phyloP scores from a whole-genome alignment of 164 flowering plant species.

The Akebia trifoliata region DNA sequence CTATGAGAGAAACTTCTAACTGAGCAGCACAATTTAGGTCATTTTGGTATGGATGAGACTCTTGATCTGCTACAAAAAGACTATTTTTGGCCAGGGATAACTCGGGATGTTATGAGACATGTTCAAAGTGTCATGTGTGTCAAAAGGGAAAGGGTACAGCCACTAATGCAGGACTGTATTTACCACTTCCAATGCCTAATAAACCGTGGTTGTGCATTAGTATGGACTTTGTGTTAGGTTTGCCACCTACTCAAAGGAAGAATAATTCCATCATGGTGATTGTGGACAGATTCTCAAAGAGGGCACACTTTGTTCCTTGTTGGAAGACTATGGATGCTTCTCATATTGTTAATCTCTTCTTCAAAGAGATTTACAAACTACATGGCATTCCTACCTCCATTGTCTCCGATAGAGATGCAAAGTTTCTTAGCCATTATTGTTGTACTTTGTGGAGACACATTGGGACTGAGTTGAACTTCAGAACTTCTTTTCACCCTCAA shows the following conservation, averaged over 20 bases:
- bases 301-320: background rate
- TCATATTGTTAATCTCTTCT: background rate
- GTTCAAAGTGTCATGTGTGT: background rate
- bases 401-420: background rate
- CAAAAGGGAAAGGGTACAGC: background rate
- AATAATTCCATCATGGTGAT: background rate
- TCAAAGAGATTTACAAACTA: background rate
- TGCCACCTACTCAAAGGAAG: background rate
- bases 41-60: background rate
- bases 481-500: too few relatives aligned
- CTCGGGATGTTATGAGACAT: background rate
- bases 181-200: background rate
- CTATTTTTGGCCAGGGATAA: slow-evolving; percentile 1
- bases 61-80: background rate
- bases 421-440: background rate
- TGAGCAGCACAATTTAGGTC: too few relatives aligned
- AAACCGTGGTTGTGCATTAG: background rate
- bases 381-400: background rate
- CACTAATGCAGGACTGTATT: background rate
- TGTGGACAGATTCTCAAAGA: background rate
- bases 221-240: background rate
- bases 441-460: too few relatives aligned
- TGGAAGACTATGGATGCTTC: background rate
- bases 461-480: too few relatives aligned
- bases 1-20: background rate